phyloP scores from a whole-genome alignment of 495 filamentous ascomycete genomes.

The Penicillium lividum region DNA sequence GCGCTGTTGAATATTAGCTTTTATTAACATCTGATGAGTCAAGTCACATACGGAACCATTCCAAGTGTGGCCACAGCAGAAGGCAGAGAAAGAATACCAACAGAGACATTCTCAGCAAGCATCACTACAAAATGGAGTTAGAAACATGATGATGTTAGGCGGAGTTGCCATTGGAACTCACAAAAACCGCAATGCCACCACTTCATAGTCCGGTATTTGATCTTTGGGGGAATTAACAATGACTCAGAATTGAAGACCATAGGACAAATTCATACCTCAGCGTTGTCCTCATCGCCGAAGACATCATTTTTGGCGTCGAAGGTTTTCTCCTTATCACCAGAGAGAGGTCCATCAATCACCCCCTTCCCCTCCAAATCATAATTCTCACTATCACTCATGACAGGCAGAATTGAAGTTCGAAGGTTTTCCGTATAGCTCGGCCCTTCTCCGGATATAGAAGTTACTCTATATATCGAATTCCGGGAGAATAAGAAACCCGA shows the following conservation, averaged over 20 bases:
- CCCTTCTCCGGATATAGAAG: constrained; percentile 4
- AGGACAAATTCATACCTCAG: constrained; percentile 19
- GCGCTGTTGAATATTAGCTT: constrained; percentile 23
- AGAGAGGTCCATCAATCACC: constrained; percentile 12
- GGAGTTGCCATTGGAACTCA: constrained; percentile 21
- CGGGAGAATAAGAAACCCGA: constrained; percentile 7
- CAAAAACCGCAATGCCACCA: constrained; percentile 48
- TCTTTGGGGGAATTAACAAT: too few relatives aligned
- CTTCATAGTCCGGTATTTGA: constrained; percentile 46
- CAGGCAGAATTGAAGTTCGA: constrained; percentile 10
- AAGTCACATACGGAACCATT: constrained; percentile 49
- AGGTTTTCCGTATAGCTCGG: background rate
- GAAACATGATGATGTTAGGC: background rate
- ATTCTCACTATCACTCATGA: constrained; percentile 26
- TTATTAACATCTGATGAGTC: background rate
- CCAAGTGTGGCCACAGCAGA: constrained; percentile 62
- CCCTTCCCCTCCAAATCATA: constrained; percentile 16
- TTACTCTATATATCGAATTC: constrained; percentile 5
- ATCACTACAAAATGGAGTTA: constrained; percentile 41
- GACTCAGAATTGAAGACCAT: too few relatives aligned
- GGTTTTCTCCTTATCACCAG: constrained; percentile 21
- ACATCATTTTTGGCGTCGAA: constrained; percentile 32
- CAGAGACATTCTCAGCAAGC: constrained; percentile 67
- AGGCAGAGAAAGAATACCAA: constrained; percentile 66
- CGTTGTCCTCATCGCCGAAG: constrained; percentile 44